Conservation (phyloP, 768 basidiomycete genomes). For the Mycena alexandri region DNA sequence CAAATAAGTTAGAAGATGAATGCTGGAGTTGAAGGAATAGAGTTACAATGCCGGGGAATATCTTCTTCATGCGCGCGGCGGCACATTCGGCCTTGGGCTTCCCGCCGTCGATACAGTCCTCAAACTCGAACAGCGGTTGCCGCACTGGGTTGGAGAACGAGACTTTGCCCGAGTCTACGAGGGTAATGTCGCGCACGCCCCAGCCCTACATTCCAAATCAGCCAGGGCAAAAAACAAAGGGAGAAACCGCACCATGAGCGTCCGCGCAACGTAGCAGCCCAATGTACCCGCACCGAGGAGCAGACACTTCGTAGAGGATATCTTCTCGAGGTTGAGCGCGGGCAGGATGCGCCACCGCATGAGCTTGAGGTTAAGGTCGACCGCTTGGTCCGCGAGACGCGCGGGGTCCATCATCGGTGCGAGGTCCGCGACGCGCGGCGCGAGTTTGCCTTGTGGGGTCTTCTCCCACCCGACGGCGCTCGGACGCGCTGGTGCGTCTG, state of each 20-base stretch:
- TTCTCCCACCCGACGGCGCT: constrained; percentile 96
- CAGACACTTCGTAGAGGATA: constrained; percentile 83
- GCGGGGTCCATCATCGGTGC: constrained; percentile 97
- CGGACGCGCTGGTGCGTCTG: constrained; percentile 51
- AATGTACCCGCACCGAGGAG: constrained; percentile 96
- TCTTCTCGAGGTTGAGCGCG: constrained; percentile 86
- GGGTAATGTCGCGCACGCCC: constrained; percentile 94
- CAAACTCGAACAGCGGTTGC: constrained; percentile 96
- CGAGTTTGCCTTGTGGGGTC: constrained; percentile 88
- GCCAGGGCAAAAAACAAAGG: neutral
- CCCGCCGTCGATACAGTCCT: constrained; percentile 92
- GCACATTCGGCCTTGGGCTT: constrained; percentile 95
- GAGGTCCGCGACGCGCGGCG: constrained; percentile 88
- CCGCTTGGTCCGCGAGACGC: constrained; percentile 93
- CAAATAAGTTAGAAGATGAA: neutral
- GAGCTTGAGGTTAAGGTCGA: constrained; percentile 96
- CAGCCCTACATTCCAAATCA: constrained; percentile 75
- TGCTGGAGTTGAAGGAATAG: neutral
- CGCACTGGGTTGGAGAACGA: constrained; percentile 98
- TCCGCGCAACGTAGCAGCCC: constrained; percentile 95
- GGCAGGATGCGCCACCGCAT: constrained; percentile 99
- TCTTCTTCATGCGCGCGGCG: constrained; percentile 84
- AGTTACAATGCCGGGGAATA: constrained; percentile 93
- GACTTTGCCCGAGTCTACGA: constrained; percentile 91
- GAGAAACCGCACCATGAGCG: constrained; percentile 79